Evolutionary conservation across 768 basidiomycete species (phyloP), one percentile per base, ranked within the genome.

Genomic region (Macrolepiota fuliginosa): DNA sequence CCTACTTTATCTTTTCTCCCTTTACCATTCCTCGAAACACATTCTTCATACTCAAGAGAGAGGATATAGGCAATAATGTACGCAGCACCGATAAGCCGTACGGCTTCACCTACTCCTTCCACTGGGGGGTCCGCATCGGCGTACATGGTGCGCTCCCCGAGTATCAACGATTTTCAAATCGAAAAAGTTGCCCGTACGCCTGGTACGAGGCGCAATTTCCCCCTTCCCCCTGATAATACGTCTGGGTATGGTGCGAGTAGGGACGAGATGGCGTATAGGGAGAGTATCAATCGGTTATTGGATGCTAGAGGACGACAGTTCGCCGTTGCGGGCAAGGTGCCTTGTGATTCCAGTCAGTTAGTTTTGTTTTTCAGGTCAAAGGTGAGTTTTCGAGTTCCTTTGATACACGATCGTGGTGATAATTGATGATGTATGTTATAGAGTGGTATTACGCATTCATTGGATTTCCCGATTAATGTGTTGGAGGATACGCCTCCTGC

Each of bases 401-500:
- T 52, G 39, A 40, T 47, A 39, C 9, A 29, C 2, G 22, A n/a
- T 27, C 10, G 29, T 40, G 22, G 35, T 56, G 49, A 32, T 36
- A n/a, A 9, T 42, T 39, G 22, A 29, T 54, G 12, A 13, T 39
- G 51, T 27, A 60, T 7, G n/a, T n/a, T 46, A 6, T 52, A 93
- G 91, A 86, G 85, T 63, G 90, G 88, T 35, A 88, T 90, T 63
- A 86, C 89, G 0, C 89, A 93, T 69, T 88, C 90, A 9, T 80
- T 93, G 22, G 89, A 92, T 69, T 92, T 92, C 69, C 91, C 91
- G 4, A 83, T 93, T 62, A 88, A 92, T 66, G 81, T 90, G 49
- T 86, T 87, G 64, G 85, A 88, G 66, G 86, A 84, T 70, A 81
- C 86, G 15, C 90, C 91, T 15, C 90, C 90, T 1, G 85, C 91